These are phyloP conservation scores for Rhexocercosporidium sp. DNA, from an alignment of 2,329 filamentous ascomycete genomes.

Conservation along the genomic window DNA sequence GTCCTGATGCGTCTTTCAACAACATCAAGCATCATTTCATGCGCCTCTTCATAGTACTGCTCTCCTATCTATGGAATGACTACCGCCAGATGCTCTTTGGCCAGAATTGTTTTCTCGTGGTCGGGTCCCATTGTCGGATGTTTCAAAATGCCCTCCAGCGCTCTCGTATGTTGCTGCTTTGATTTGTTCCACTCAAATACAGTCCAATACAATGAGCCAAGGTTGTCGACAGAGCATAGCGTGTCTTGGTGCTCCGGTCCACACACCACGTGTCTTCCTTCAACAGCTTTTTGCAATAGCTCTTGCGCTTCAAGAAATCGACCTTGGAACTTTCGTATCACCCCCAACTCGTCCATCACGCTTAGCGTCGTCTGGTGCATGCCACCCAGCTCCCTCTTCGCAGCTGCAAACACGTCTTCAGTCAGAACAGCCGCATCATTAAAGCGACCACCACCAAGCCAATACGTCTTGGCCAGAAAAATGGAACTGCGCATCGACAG, in stretches of 20 bases:
- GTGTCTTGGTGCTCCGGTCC: conserved; percentile 22
- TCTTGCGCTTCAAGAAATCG: conserved; percentile 33
- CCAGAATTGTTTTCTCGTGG: conserved; percentile 34
- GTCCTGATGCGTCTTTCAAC: conserved; percentile 18
- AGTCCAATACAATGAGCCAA: conserved; percentile 15
- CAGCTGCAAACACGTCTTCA: conserved; percentile 33
- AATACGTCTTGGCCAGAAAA: conserved; percentile 34
- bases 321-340: conserved; percentile 31
- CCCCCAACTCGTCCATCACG: conserved; percentile 37
- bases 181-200: conserved; percentile 32
- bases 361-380: conserved; percentile 38
- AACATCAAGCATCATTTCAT: conserved; percentile 24
- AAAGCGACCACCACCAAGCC: conserved; percentile 21
- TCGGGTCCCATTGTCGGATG: conserved; percentile 6
- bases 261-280: conserved; percentile 25
- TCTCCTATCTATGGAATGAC: conserved; percentile 17
- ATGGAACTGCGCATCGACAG: conserved; percentile 33
- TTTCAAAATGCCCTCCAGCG: conserved; percentile 14
- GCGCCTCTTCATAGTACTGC: conserved; percentile 3
- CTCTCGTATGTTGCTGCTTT: conserved; percentile 13
- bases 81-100: conserved; percentile 35
- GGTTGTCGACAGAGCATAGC: conserved; percentile 21
- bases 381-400: conserved; percentile 31
- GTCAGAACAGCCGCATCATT: conserved; percentile 38
- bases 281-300: conserved; percentile 33